phyloP scores from a whole-genome alignment of 345 rosid genomes.

The Reutealis trisperma region DNA sequence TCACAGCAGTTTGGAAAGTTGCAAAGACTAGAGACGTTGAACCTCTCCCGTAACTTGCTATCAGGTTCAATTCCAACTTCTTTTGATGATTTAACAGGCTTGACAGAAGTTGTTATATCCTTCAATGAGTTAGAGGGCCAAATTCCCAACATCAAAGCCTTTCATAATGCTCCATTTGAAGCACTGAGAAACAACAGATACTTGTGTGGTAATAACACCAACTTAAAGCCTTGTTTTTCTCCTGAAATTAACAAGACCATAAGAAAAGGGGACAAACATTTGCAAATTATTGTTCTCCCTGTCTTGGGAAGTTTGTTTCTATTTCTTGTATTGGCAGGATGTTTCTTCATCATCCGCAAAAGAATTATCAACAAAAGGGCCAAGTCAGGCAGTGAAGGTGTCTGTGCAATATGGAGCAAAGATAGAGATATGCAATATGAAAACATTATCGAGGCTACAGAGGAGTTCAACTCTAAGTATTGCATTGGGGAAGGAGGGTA shows the following conservation, averaged over 20 bases:
- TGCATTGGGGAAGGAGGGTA: constrained; percentile 5
- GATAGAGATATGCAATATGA: not conserved
- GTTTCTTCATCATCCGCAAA: not conserved
- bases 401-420: not conserved
- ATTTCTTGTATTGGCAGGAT: not conserved
- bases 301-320: not conserved
- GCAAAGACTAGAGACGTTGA: too few species aligned
- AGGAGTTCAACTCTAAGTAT: not conserved
- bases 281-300: not conserved
- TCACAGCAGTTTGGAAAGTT: too few species aligned
- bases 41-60: too few species aligned
- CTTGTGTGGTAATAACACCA: not conserved
- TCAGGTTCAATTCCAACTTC: too few species aligned
- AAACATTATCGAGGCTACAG: not conserved
- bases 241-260: too few species aligned
- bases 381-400: not conserved
- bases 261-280: not conserved
- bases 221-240: not conserved
- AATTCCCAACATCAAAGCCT: not conserved
- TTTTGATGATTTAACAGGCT: too few species aligned
- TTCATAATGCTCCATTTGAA: not conserved
- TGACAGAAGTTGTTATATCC: not conserved
- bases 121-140: not conserved
- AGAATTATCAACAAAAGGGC: not conserved
- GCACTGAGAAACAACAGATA: not conserved